Base-by-base conservation (phyloP, 192 early-diverging fungal genomes). In the Radiomyces spectabilis region DNA sequence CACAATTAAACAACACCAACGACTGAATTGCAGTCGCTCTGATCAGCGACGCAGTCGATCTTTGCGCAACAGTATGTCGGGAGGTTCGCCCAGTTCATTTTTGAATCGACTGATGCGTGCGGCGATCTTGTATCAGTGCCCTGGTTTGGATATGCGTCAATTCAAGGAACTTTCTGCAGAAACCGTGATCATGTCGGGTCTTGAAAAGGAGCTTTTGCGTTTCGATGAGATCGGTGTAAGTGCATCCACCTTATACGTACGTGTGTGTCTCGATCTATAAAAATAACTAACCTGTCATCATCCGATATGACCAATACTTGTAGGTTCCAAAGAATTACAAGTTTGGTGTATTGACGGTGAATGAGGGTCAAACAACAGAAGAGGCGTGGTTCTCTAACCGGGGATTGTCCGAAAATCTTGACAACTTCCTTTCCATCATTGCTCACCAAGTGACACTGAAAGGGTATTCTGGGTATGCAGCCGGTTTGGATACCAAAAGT, bases 211-310 rank as follows among this genome's bases (percentile, higher is more conserved):
- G 33, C 53, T 91, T 24, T 58, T 88, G 31, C 57, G 72, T 15
- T 87, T 88, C 72, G 88, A 91, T 56, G 87, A 92, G 54, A 69
- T 83, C 37, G 77, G 78, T 56, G 79, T 88, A 45, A 82, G 82
- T 56, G 15, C 27, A 5, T n/a, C n/a, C n/a, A n/a, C n/a, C n/a
- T n/a, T n/a, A n/a, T n/a, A n/a, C n/a, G n/a, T n/a, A n/a, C n/a
- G n/a, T n/a, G n/a, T n/a, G n/a, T n/a, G n/a, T n/a, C n/a, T n/a
- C n/a, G n/a, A n/a, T 30, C 33, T 7, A 35, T 31, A 51, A 31
- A 30, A 51, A 51, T 38, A 38, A 34, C 9, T n/a, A 4, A 19
- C 1, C 26, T 16, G 33, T 39, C 5, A 42, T 16, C 0, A 19
- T 21, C 7, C 18, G 10, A 8, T 30, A 16, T 1, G 31, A 29